Evolutionary conservation across 306 rosid species (phyloP).

Genomic region (Prunus kanzakura): DNA sequence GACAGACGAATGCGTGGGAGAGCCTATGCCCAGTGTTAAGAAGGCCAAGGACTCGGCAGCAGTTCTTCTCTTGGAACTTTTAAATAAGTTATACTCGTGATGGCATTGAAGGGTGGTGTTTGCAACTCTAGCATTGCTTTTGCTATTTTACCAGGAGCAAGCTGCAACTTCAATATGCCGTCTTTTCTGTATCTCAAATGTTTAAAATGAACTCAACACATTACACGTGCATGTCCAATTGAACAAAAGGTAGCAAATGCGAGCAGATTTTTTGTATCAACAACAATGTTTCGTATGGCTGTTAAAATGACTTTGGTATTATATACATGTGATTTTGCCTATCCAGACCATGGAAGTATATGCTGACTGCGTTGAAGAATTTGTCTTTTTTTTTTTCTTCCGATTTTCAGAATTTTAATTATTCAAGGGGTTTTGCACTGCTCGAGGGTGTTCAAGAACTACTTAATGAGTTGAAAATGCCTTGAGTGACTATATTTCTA

Average conservation of each 20-base stretch:
- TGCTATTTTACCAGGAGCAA: background rate
- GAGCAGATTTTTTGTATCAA: background rate
- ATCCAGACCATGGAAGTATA: background rate
- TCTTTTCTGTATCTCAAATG: background rate
- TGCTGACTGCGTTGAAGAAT: background rate
- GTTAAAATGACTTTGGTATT: background rate
- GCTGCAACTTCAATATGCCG: background rate
- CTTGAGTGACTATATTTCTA: too few relatives aligned
- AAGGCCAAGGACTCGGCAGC: constrained; percentile 98
- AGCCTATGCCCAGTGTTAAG: constrained; percentile 99
- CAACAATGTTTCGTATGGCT: background rate
- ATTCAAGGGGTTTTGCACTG: too few relatives aligned
- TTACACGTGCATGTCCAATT: background rate
- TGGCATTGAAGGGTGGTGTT: constrained; percentile 13
- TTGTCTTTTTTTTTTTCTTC: too few relatives aligned
- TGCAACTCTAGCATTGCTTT: background rate
- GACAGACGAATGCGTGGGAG: constrained; percentile 95
- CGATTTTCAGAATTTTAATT: too few relatives aligned
- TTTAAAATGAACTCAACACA: background rate
- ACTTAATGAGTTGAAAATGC: too few relatives aligned
- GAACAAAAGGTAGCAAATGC: background rate
- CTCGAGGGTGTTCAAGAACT: too few relatives aligned
- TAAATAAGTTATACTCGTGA: constrained; percentile 71
- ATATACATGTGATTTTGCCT: background rate
- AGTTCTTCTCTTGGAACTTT: constrained; percentile 81